phyloP scores from a whole-genome alignment of 1,139 yeast species.

The Zygosaccharomyces sapae region DNA sequence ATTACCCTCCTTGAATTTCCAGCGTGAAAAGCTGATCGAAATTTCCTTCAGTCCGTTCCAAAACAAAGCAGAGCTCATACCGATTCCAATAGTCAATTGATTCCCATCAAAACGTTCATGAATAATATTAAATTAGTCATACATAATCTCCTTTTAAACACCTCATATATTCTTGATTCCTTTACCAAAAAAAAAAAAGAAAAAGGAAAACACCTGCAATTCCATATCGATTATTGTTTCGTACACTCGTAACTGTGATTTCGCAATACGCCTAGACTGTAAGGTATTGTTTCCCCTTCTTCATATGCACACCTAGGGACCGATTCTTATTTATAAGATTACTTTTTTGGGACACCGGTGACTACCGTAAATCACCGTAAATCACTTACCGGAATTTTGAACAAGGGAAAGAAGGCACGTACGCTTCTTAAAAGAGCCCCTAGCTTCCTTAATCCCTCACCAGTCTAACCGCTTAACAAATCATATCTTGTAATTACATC shows the following conservation, averaged over 20 bases:
- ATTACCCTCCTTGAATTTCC: conserved; percentile 73
- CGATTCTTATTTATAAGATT: conserved; percentile 1
- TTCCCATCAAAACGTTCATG: neutral
- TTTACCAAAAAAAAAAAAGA: neutral
- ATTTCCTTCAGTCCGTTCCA: conserved; percentile 84
- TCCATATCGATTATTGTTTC: too few species aligned
- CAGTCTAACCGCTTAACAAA: conserved; percentile 3
- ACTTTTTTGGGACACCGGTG: conserved; percentile 16
- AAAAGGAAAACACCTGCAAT: neutral
- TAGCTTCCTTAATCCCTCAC: neutral
- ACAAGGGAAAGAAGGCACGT: conserved; percentile 7
- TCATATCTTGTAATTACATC: conserved; percentile 16
- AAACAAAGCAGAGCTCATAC: conserved; percentile 60
- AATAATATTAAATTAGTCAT: neutral
- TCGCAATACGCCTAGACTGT: too few species aligned
- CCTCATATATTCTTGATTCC: neutral
- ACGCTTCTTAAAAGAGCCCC: too few species aligned
- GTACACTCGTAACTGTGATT: too few species aligned
- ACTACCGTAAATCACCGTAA: neutral
- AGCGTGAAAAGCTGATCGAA: conserved; percentile 79
- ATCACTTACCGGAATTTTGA: neutral
- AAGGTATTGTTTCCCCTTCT: too few species aligned
- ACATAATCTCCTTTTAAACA: neutral
- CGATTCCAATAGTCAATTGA: conserved; percentile 27
- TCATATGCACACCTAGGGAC: too few species aligned